Base-by-base conservation (phyloP, 2,329 filamentous ascomycete genomes). In the Colletotrichum cereale region DNA sequence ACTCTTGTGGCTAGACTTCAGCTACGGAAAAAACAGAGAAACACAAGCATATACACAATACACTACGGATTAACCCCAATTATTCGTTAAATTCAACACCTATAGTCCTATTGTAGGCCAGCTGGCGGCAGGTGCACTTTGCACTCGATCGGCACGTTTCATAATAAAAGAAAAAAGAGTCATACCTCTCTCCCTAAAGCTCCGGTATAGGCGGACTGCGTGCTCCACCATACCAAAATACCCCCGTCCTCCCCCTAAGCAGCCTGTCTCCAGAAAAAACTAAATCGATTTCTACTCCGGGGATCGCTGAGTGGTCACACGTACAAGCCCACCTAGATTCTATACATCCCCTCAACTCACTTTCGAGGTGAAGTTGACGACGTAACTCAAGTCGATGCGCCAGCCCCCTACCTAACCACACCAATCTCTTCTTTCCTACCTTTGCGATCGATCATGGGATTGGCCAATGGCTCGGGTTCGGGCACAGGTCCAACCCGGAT, bases 401-500 rank as follows among this genome's bases (percentile, higher is more conserved):
- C 21, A 61, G 40, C 42, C 21, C n/a, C 14, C n/a, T 21, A 24
- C 38, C 21, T 48, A 61, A 68, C 3, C 14, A n/a, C 26, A 11
- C 31, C 14, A 8, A 10, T 11, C 29, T n/a, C 44, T 11, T 16
- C 38, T 18, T n/a, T 18, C 6, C 36, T 40, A 61, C 14, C 26
- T 62, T 24, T 5, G 48, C 44, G 57, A 26, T 53, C 50, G 53
- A 71, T 47, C 50, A 75, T 68, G 73, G 62, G 61, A 61, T 55
- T 50, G 61, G 50, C 62, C 72, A 74, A 74, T 68, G 69, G 57
- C 34, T 62, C 67, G 77, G 47, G 34, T 21, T 53, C 36, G 44
- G 68, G 65, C 44, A 29, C 74, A 29, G 79, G 80, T 74, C 88
- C 88, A 36, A 88, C 88, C 62, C 82, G 85, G 79, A 94, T 98